Base-by-base conservation (phyloP, 1,139 yeast species). In the Suhomyces guaymorum region DNA sequence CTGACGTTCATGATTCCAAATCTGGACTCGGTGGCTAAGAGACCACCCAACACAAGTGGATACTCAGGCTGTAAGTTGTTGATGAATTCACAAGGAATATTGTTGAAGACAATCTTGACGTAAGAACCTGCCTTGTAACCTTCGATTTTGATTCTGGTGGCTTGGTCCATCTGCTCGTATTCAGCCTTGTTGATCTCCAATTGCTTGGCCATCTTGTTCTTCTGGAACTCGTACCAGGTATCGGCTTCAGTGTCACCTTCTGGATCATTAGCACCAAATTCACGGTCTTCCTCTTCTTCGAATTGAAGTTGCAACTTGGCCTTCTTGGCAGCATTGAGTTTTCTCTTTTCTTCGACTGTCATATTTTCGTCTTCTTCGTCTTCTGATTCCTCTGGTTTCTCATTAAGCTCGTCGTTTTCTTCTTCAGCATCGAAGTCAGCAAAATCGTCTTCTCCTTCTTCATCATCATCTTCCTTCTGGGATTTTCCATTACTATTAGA, bases 211-310 rank as follows among this genome's bases (percentile, higher is more conserved):
- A 94, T 90, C 55, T 90, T 92, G 43, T 95, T 94, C 64, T 94
- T 94, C 61, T 94, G 97, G 60, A 86, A 78, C 57, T 92, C 97
- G 58, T 92, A 94, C 98, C 98, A 94, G 1, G 96, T 89, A 50
- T 92, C 97, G 29, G 84, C 85, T 54, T 82, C 85, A 18, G 78
- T 80, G 41, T 73, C 82, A 24, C 82, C 84, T 57, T 82, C 89
- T 14, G 83, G 82, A 44, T 82, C 88, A 41, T 80, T 86, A 10
- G 78, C 86, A 3, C 81, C 84, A 47, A 76, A 75, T 42, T 85
- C 89, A 30, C 86, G 73, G 46, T 83, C 90, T 59, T 87, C 96
- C 62, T 85, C 95, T 49, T 86, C 94, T 55, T 89, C 97, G 52
- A 92, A 88, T 56, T 92, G 97, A 51, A 86, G 70, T 43, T 89